Conservation (phyloP, 306 rosid species). For the Trichosanthes truncata region DNA sequence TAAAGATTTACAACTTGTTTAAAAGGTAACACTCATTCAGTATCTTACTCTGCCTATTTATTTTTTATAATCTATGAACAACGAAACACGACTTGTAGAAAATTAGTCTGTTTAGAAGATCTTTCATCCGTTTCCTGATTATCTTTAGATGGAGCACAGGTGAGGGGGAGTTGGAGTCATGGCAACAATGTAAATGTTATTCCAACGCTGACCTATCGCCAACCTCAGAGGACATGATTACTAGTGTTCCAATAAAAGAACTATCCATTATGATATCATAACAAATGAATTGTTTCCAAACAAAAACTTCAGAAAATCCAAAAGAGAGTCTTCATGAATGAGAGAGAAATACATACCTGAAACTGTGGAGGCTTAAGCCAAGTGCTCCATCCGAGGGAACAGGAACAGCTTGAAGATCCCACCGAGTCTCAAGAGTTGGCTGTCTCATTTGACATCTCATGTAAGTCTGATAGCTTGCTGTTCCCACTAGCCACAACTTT, state of each 20-base stretch:
- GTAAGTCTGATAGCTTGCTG: slow-evolving; percentile 74
- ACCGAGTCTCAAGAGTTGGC: slow-evolving; percentile 71
- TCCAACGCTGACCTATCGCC: neutral
- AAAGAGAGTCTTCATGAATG: neutral
- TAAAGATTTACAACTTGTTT: neutral
- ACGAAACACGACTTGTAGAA: neutral
- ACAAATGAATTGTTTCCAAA: neutral
- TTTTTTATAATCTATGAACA: neutral
- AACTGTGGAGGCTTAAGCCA: slow-evolving; percentile 69
- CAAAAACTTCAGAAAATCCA: neutral
- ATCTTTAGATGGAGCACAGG: neutral
- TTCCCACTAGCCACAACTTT: slow-evolving; percentile 65
- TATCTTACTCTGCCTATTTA: neutral
- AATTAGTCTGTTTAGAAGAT: neutral
- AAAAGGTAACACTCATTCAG: neutral
- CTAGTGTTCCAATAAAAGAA: neutral
- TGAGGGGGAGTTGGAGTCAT: neutral
- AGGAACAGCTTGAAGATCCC: slow-evolving; percentile 87
- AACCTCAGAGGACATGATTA: neutral
- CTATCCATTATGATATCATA: neutral
- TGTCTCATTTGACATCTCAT: slow-evolving; percentile 78
- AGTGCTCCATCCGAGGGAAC: slow-evolving; percentile 71
- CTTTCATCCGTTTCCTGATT: neutral
- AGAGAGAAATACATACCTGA: slow-evolving; percentile 43
- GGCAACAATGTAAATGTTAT: neutral